Evolutionary conservation across 768 basidiomycete genomes (phyloP), one percentile per base, ranked within the genome.

Genomic region (Crassisporium funariophilum): DNA sequence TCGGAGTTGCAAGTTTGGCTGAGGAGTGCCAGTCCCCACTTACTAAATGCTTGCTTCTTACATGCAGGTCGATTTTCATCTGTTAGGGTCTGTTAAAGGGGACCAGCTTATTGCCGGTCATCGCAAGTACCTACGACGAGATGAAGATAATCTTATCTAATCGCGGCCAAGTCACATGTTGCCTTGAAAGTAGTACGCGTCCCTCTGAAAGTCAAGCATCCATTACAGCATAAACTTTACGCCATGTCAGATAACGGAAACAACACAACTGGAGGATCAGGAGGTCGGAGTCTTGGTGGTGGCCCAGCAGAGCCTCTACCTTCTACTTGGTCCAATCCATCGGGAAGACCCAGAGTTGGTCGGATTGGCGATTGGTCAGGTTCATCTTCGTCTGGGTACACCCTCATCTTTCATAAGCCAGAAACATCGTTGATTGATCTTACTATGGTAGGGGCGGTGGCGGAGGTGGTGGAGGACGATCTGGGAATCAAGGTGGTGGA

Each of bases 281-380:
- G 59, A 42, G 80, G 82, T 12, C 65, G 73, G 21, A 74, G 75
- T 19, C 68, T 83, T 29, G 73, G 73, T 11, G 82, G 82, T 37
- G 74, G 66, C 7, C 52, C 71, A 29, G 64, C 58, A 6, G 78
- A 83, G 52, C 74, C 77, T 23, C 61, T 80, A 9, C 81, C 83
- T 2, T 45, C 70, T 9, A 58, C 61, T 5, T 80, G 80, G 80
- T 62, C 66, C 13, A 64, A 70, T 17, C 67, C 72, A 4, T 37
- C 70, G 16, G 55, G 60, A 33, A 51, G 63, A 44, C 69, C 72
- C 13, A 70, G 78, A 46, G 65, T 80, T 5, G 81, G 80, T 16
- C 71, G 81, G 35, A 71, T 83, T 48, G 82, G 81, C 11, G 72
- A 76, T 46, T 78, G 79, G 79, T 57, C 49, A 23, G 49, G 50